These are phyloP conservation scores for Chlamydomonas schloesseri DNA, from an alignment of 139 green algal species.

Conservation along the genomic window DNA sequence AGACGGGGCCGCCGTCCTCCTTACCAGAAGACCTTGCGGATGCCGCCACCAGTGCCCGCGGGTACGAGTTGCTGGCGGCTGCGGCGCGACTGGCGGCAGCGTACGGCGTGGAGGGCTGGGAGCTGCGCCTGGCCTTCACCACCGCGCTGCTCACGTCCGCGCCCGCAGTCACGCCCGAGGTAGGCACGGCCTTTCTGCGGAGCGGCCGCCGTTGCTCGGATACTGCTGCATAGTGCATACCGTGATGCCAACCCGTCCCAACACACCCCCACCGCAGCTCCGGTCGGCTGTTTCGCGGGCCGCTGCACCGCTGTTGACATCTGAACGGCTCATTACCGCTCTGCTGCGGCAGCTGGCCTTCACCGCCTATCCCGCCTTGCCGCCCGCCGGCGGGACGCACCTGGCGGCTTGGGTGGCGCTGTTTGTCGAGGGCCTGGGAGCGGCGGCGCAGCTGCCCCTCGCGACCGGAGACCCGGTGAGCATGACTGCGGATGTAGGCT, in stretches of 20 bases:
- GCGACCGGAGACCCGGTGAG: too few relatives aligned
- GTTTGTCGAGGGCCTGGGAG: slow-evolving; percentile 9
- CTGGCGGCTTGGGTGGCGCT: slow-evolving; percentile 25
- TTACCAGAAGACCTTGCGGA: too few relatives aligned
- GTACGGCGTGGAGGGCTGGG: slow-evolving; percentile 32
- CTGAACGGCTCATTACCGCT: too few relatives aligned
- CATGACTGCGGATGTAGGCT: too few relatives aligned
- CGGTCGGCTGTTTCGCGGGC: too few relatives aligned
- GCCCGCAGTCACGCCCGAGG: slow-evolving; percentile 18
- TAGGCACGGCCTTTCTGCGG: neutral
- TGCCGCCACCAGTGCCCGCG: neutral
- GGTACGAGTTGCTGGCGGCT: neutral
- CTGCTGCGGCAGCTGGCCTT: slow-evolving; percentile 21
- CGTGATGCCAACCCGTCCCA: too few relatives aligned
- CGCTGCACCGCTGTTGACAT: too few relatives aligned
- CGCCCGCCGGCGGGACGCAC: slow-evolving; percentile 17
- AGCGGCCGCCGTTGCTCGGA: too few relatives aligned
- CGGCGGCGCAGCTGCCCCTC: neutral
- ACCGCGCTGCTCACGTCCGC: neutral
- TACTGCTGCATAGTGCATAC: too few relatives aligned
- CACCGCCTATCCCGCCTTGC: neutral
- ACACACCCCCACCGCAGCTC: too few relatives aligned
- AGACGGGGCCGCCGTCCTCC: too few relatives aligned
- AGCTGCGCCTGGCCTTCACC: neutral
- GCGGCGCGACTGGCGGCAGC: neutral